Base-by-base conservation (phyloP, 257 asterid genomes). In the Solanum gandarillasii region DNA sequence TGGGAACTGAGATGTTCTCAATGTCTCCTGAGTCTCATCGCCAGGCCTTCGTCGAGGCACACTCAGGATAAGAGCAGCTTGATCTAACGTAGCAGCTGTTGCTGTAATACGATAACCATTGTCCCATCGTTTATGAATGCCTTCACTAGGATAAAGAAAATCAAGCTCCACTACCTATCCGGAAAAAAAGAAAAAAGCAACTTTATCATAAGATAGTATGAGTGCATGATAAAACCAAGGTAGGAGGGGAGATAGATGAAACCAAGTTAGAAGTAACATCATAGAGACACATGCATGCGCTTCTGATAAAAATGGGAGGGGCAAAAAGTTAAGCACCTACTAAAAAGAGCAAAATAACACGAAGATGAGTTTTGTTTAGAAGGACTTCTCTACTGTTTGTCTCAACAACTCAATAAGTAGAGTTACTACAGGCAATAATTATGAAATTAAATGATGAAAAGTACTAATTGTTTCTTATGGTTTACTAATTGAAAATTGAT, bases 161-260 rank as follows among this genome's bases (percentile, higher is more conserved):
- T 91, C 92, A 83, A 91, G 93, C 87, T 91, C 93, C 83, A 92
- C 94, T 79, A 92, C 94, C 93, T 92, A 88, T 60, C 62, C 38
- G 6, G 67, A 0, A 27, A 79, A 78, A 79, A 46, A 4, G 31
- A 74, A 20, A 16, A 39, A 39, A n/a, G 20, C 29, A 82, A 48
- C 27, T 29, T 82, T 48, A 46, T 31, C 29, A 48, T 82, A 48
- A 82, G 41, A 25, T 31, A 81, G 85, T 48, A 81, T 9, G 10
- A 31, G 25, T 39, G 36, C n/a, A 82, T 29, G 29, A 82, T 82
- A 48, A 29, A 46, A 43, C 29, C 38, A 12, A 41, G 52, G 58
- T 12, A 20, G 67, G 25, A 55, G 67, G 20, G 65, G 65, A 29
- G 52, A 32, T 27, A 43, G 65, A 79, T 41, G 25, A 79, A 43